Evolutionary conservation across 129 eudicot genomes (phyloP).

Genomic region (Rutidosis leptorrhynchoides): DNA sequence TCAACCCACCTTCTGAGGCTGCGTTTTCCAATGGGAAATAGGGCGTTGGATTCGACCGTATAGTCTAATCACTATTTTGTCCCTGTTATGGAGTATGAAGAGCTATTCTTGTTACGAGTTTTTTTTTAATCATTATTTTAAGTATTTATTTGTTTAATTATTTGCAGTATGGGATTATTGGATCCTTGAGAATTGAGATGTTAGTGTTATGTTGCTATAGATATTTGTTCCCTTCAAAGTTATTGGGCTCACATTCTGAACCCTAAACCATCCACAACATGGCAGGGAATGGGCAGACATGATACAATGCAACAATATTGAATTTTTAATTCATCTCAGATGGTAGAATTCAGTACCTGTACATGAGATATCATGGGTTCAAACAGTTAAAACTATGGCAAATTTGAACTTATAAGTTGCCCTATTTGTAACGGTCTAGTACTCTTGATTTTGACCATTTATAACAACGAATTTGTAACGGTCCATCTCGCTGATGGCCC

Average conservation of each 20-base stretch:
- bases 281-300: too few relatives aligned
- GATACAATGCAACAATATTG: too few relatives aligned
- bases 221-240: too few relatives aligned
- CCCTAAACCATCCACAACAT: background rate
- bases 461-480: too few relatives aligned
- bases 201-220: too few relatives aligned
- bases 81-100: conserved; percentile 13
- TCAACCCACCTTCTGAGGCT: conserved; percentile 38
- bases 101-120: conserved; percentile 18
- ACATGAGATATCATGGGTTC: background rate
- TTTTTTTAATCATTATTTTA: background rate
- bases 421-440: too few relatives aligned
- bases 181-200: conserved; percentile 21
- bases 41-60: background rate
- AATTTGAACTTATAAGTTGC: too few relatives aligned
- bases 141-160: background rate
- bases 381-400: background rate
- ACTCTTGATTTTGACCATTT: too few relatives aligned
- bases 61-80: background rate
- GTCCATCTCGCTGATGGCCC: too few relatives aligned
- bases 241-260: too few relatives aligned
- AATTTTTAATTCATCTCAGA: too few relatives aligned
- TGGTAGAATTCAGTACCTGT: too few relatives aligned
- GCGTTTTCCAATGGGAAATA: conserved; percentile 34
- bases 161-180: background rate